Conservation (phyloP, 2,329 filamentous ascomycete genomes). For the Penicillium sp. region DNA sequence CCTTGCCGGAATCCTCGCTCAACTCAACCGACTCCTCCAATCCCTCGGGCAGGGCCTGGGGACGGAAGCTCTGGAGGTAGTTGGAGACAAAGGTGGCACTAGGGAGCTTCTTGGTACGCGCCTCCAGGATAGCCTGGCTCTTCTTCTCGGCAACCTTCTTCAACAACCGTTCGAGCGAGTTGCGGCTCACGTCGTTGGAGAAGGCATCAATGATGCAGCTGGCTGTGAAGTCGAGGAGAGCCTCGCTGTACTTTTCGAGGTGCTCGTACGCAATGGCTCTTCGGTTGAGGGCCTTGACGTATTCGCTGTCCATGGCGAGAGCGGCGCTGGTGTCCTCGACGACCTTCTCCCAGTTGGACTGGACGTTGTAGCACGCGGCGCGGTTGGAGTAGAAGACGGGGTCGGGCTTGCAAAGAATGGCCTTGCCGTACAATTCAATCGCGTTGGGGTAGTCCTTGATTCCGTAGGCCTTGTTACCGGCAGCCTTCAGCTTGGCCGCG, state of each 20-base stretch:
- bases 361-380: constrained; percentile 93
- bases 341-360: constrained; percentile 90
- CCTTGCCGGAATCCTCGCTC: constrained; percentile 73
- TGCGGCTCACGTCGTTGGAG: constrained; percentile 82
- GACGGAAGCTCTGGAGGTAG: constrained; percentile 97
- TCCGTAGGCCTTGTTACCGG: constrained; percentile 94
- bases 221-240: constrained; percentile 93
- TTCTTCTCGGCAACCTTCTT: constrained; percentile 97
- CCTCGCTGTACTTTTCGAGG: constrained; percentile 84
- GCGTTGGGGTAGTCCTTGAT: constrained; percentile 90
- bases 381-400: constrained; percentile 99
- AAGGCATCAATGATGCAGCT: constrained; percentile 99
- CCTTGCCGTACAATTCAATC: constrained; percentile 92
- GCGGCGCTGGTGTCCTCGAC: constrained; percentile 96
- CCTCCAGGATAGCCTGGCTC: constrained; percentile 80
- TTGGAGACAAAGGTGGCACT: constrained; percentile 97
- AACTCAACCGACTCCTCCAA: constrained; percentile 80
- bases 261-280: constrained; percentile 96
- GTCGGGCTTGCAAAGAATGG: constrained; percentile 94
- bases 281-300: constrained; percentile 96
- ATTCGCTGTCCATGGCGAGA: constrained; percentile 88
- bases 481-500: constrained; percentile 87
- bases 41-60: constrained; percentile 72
- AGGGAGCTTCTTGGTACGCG: constrained; percentile 80
- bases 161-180: constrained; percentile 85